phyloP scores from a whole-genome alignment of 2,329 filamentous ascomycete genomes.

The Aaosphaeria pasadenensis region DNA sequence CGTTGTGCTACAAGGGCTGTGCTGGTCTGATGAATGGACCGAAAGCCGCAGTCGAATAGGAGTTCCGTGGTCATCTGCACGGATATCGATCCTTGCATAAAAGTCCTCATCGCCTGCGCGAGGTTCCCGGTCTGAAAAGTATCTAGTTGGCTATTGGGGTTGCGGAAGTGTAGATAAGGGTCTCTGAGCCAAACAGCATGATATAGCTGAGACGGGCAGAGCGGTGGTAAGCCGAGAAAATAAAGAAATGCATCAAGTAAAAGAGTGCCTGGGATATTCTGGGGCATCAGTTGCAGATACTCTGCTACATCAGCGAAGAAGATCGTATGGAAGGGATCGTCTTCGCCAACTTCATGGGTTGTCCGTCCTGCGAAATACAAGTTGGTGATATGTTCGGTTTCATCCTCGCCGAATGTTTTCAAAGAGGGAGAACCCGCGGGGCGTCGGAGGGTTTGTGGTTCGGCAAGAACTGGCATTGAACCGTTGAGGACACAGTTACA shows the following conservation, averaged over 20 bases:
- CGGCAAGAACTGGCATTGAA: constrained; percentile 36
- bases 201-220: constrained; percentile 25
- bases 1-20: constrained; percentile 16
- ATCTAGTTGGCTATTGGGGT: neutral
- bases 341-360: constrained; percentile 69
- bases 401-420: constrained; percentile 41
- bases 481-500: too few relatives aligned
- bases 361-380: constrained; percentile 67
- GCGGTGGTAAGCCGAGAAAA: constrained; percentile 50
- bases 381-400: constrained; percentile 48
- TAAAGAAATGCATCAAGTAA: constrained; percentile 65
- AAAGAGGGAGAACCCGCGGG: neutral
- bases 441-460: constrained; percentile 12
- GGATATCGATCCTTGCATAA: constrained; percentile 9
- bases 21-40: constrained; percentile 5
- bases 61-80: constrained; percentile 22
- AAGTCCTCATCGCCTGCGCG: constrained; percentile 5
- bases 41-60: constrained; percentile 23
- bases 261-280: constrained; percentile 36
- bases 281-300: constrained; percentile 51
- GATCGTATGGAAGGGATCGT: constrained; percentile 80
- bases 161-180: constrained; percentile 47
- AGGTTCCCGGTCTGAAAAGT: neutral
- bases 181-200: constrained; percentile 48
- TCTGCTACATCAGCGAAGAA: constrained; percentile 73